Base-by-base conservation (phyloP, 345 rosid species). In the Citrus maxima region DNA sequence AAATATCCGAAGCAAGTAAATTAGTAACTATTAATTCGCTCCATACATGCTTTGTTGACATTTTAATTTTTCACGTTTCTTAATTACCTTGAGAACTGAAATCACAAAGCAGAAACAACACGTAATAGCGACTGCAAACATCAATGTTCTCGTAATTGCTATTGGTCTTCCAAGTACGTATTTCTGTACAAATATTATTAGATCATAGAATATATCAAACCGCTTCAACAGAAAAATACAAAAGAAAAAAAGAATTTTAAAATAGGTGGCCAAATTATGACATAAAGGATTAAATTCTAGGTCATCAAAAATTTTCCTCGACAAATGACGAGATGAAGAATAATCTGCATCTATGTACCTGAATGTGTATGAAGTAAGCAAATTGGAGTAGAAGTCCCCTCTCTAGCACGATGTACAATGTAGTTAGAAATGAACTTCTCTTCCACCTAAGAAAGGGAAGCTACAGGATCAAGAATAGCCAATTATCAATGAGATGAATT, bases 371-470 rank as follows among this genome's bases (percentile, higher is more conserved):
- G 56, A 51, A 51, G 21, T 51, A 51, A 4, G 56, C 56, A 51
- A 51, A 51, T 51, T 51, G 56, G 56, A 51, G 19, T 4, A 51
- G 2, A 16, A 51, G 6, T 51, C 2, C 56, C 56, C 56, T 51
- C 21, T 51, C 56, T 2, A 18, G 5, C 56, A 51, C 89, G 79
- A 72, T 78, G 81, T 86, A 87, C 32, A 67, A 13, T 18, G 21
- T 0, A 51, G 21, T 51, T 16, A 51, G 0, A 51, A 16, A 51
- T 13, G 56, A 4, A 35, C 77, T 67, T 72, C 38, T 84, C 67
- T 84, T 86, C 88, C 88, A 86, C 67, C 88, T 75, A 7, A 84
- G 79, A 27, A 79, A 68, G 4, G 88, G 88, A 77, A 79, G 82
- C 88, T 86, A 40, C 70, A 73, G 24, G 70, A 63, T 16, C 10